phyloP scores from a whole-genome alignment of 768 basidiomycete genomes.

The Boletales sp. region DNA sequence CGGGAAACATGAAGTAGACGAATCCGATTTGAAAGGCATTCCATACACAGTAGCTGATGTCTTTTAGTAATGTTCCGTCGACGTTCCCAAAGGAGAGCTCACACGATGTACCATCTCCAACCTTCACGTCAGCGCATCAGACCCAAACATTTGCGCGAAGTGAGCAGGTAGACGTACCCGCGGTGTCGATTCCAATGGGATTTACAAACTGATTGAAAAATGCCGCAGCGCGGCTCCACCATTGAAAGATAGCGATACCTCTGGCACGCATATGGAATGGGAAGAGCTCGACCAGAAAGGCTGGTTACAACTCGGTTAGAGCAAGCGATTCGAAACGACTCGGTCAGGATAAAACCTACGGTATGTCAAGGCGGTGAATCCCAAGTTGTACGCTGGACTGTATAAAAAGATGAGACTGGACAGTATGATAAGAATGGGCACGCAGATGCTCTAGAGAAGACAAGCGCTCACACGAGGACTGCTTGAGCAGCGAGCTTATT shows the following conservation, averaged over 20 bases:
- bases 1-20: constrained; percentile 5
- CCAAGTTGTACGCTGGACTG: constrained; percentile 12
- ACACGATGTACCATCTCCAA: constrained; percentile 14
- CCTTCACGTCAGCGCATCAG: constrained; percentile 1
- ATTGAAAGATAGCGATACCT: constrained; percentile 60
- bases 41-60: background rate
- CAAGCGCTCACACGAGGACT: constrained; percentile 7
- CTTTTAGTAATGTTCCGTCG: too few relatives aligned
- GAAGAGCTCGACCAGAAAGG: constrained; percentile 66
- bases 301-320: constrained; percentile 26
- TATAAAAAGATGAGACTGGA: constrained; percentile 19
- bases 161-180: constrained; percentile 1
- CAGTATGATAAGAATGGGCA: background rate
- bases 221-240: constrained; percentile 42
- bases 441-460: background rate
- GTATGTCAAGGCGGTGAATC: constrained; percentile 1
- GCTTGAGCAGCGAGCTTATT: constrained; percentile 1
- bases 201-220: constrained; percentile 13
- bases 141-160: background rate
- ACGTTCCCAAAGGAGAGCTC: background rate
- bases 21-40: constrained; percentile 1
- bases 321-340: background rate
- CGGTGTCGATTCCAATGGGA: constrained; percentile 14
- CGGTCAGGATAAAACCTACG: background rate
- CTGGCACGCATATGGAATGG: constrained; percentile 60